phyloP scores from a whole-genome alignment of 2,329 filamentous ascomycete genomes.

The Grosmannia huntii region DNA sequence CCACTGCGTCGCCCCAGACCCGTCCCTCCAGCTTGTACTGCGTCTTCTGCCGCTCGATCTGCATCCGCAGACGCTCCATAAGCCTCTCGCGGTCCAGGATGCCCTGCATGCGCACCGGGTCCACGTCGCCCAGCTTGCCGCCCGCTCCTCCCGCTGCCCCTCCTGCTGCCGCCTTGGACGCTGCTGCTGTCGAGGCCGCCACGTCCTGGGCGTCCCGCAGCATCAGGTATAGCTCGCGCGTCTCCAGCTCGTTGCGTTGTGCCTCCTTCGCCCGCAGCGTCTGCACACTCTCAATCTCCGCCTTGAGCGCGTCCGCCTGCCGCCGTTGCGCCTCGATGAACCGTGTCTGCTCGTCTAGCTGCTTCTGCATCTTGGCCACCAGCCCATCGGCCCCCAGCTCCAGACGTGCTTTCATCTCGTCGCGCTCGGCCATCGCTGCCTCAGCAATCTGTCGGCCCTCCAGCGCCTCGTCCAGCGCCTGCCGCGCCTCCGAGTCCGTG shows the following conservation, averaged over 20 bases:
- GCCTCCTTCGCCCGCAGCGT: slow-evolving; percentile 78
- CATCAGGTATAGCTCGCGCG: slow-evolving; percentile 94
- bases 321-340: slow-evolving; percentile 82
- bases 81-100: slow-evolving; percentile 86
- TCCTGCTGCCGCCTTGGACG: slow-evolving; percentile 2
- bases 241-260: slow-evolving; percentile 91
- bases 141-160: slow-evolving; percentile 8
- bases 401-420: slow-evolving; percentile 82
- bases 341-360: slow-evolving; percentile 82
- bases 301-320: slow-evolving; percentile 78
- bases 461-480: slow-evolving; percentile 80
- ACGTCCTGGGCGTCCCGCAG: slow-evolving; percentile 94
- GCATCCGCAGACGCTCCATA: slow-evolving; percentile 88
- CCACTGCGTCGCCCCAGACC: slow-evolving; percentile 69
- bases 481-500: slow-evolving; percentile 87
- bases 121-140: slow-evolving; percentile 43
- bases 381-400: slow-evolving; percentile 88
- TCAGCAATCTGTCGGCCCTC: slow-evolving; percentile 89
- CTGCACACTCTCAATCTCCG: slow-evolving; percentile 78
- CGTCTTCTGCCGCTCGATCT: slow-evolving; percentile 92
- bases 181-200: slow-evolving; percentile 65
- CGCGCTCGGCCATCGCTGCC: slow-evolving; percentile 87
- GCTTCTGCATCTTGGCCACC: slow-evolving; percentile 82
- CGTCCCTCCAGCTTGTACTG: slow-evolving; percentile 94
- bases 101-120: slow-evolving; percentile 71